Percentiles rank a stretch among this genome's conserved stretches.
Evolutionary conservation across 352 stramenopile species (phyloP).

Genomic region (Blastocystis sp.): DNA sequence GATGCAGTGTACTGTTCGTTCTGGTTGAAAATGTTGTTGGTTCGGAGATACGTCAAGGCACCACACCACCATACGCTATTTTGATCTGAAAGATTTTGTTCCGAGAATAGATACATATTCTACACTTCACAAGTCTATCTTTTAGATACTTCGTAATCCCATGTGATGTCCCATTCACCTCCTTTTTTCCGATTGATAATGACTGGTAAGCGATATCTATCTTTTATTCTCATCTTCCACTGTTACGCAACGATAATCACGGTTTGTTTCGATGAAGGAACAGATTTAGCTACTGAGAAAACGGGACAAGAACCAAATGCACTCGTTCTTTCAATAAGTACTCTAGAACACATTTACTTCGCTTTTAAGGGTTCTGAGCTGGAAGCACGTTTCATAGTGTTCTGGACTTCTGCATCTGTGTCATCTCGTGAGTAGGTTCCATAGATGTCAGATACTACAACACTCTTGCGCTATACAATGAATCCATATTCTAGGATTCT

Average conservation of each 20-base stretch:
- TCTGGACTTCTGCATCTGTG: background rate
- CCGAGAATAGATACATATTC: slow-evolving; percentile 53
- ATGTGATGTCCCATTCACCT: slow-evolving; percentile 40
- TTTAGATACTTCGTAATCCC: slow-evolving; percentile 26
- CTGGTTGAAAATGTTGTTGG: slow-evolving; percentile 49
- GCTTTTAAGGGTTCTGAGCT: background rate
- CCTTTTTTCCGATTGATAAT: slow-evolving; percentile 9
- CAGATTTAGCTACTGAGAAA: background rate
- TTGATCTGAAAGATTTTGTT: slow-evolving; percentile 25
- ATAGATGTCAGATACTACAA: background rate
- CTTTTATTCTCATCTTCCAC: background rate
- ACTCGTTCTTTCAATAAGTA: background rate
- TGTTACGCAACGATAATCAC: slow-evolving; percentile 22
- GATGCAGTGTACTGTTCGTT: slow-evolving; percentile 24
- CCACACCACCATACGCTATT: slow-evolving; percentile 59
- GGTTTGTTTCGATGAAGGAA: background rate
- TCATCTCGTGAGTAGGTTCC: background rate
- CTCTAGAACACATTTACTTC: background rate
- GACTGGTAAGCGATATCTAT: slow-evolving; percentile 38
- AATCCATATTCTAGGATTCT: background rate
- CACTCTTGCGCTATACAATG: background rate
- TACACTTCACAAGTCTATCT: background rate
- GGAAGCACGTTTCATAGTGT: background rate
- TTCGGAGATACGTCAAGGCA: slow-evolving; percentile 51
- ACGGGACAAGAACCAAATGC: slow-evolving; percentile 21